Percentiles rank a stretch among this genome's conserved stretches.
phyloP scores from a whole-genome alignment of 106 monocot species.

The Hemerocallis citrina region DNA sequence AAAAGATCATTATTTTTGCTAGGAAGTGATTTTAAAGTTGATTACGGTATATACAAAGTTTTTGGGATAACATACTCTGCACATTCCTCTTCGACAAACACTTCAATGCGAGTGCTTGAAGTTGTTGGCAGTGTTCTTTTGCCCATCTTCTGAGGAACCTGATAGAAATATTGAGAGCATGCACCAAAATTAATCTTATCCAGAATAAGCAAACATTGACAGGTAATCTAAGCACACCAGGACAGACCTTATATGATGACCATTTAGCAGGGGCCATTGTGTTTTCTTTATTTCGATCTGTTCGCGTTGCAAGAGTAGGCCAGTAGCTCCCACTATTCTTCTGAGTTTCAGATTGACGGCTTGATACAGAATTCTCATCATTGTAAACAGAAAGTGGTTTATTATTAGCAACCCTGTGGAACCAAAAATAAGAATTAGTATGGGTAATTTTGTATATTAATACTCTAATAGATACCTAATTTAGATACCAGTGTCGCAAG shows the following conservation, averaged over 20 bases:
- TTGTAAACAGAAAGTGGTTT: slow-evolving; percentile 53
- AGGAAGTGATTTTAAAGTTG: no score
- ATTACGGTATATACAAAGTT: no score
- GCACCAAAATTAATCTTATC: background rate
- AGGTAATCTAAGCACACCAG: background rate
- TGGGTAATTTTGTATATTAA: background rate
- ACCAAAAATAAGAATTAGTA: background rate
- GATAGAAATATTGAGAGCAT: background rate
- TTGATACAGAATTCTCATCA: slow-evolving; percentile 32
- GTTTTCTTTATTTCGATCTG: slow-evolving; percentile 84
- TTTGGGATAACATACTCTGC: slow-evolving; percentile 36
- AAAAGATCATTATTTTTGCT: no score
- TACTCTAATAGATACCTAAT: no score
- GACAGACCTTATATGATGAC: slow-evolving; percentile 64
- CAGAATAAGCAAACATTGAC: slow-evolving; percentile 1
- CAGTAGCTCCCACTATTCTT: slow-evolving; percentile 44
- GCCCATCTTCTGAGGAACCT: slow-evolving; percentile 64
- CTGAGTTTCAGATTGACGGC: slow-evolving; percentile 10
- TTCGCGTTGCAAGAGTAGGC: slow-evolving; percentile 49
- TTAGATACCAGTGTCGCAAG: no score
- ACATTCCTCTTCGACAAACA: slow-evolving; percentile 79
- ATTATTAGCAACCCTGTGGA: slow-evolving; percentile 41
- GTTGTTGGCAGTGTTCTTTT: slow-evolving; percentile 13
- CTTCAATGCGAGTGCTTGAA: slow-evolving; percentile 44
- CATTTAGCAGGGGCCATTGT: slow-evolving; percentile 59